A percentile compares a stretch with the other conserved stretches of the same genome.
phyloP scores from a whole-genome alignment of 1,284 basidiomycete species.

The Amylostereum areolatum region DNA sequence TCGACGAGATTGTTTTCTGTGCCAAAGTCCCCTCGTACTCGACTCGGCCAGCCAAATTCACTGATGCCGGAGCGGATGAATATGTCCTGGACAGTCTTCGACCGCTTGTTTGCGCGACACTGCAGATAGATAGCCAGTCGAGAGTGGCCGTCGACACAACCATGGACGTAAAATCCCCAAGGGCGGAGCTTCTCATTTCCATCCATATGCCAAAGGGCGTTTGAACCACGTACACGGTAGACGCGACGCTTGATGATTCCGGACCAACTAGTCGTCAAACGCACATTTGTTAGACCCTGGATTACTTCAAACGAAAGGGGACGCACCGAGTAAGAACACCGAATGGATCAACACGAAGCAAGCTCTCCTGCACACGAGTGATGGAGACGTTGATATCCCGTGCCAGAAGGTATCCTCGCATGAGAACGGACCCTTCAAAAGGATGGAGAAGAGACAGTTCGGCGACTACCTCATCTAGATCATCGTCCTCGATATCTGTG shows the following conservation, averaged over 20 bases:
- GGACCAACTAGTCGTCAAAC: conserved; percentile 9
- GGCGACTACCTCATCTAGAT: conserved; percentile 10
- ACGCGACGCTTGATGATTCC: conserved; percentile 10
- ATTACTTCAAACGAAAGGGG: too few relatives aligned
- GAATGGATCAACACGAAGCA: too few relatives aligned
- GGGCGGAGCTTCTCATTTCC: conserved; percentile 13
- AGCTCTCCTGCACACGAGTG: too few relatives aligned
- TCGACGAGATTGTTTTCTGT: too few relatives aligned
- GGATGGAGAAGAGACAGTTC: conserved; percentile 10
- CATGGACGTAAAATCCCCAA: background rate
- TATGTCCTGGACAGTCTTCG: background rate
- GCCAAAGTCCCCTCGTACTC: too few relatives aligned
- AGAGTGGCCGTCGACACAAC: background rate
- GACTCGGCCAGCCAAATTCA: too few relatives aligned
- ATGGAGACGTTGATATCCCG: too few relatives aligned
- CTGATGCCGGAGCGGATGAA: too few relatives aligned
- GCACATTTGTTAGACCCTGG: too few relatives aligned
- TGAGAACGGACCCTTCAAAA: conserved; percentile 10
- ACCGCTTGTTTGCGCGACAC: background rate
- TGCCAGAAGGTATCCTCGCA: too few relatives aligned
- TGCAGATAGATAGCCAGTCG: background rate
- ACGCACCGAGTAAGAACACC: too few relatives aligned
- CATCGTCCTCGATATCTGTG: conserved; percentile 11
- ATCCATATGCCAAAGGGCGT: conserved; percentile 15
- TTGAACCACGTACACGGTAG: conserved; percentile 14